Conservation (phyloP, 768 basidiomycete species). For the Rhizopogon vinicolor region DNA sequence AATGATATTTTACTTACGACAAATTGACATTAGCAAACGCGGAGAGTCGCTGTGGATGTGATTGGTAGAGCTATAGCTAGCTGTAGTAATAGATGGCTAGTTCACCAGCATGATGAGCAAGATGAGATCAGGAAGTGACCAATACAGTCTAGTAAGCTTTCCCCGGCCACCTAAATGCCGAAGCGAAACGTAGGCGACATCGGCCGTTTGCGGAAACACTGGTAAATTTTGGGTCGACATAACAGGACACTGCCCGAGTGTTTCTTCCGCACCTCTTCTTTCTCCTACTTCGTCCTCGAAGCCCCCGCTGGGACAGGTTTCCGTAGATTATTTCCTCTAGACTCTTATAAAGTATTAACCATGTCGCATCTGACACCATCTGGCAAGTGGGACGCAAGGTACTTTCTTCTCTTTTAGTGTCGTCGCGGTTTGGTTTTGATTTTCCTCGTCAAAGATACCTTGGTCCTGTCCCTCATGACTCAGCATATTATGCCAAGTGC, state of each 20-base stretch:
- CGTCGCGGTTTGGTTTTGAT: not conserved
- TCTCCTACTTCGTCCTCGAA: not conserved
- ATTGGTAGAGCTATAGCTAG: not conserved
- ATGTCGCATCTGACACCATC: slow-evolving; percentile 49
- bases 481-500: slow-evolving; percentile 76
- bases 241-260: not conserved
- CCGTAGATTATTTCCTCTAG: not conserved
- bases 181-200: not conserved
- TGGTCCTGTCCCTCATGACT: slow-evolving; percentile 74
- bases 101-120: too few relatives aligned
- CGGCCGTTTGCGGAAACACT: too few relatives aligned
- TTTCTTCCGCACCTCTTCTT: too few relatives aligned
- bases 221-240: not conserved
- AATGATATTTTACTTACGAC: not conserved
- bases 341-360: slow-evolving; percentile 20
- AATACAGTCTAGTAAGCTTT: not conserved
- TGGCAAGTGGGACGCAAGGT: slow-evolving; percentile 78
- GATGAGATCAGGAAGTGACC: not conserved
- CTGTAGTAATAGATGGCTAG: not conserved
- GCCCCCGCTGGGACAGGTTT: not conserved
- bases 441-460: slow-evolving; percentile 39
- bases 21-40: not conserved
- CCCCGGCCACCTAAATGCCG: not conserved
- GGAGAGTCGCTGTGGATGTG: too few relatives aligned
- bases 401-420: slow-evolving; percentile 5